Evolutionary conservation across 257 asterid genomes (phyloP).

Genomic region (Coffea canephora): DNA sequence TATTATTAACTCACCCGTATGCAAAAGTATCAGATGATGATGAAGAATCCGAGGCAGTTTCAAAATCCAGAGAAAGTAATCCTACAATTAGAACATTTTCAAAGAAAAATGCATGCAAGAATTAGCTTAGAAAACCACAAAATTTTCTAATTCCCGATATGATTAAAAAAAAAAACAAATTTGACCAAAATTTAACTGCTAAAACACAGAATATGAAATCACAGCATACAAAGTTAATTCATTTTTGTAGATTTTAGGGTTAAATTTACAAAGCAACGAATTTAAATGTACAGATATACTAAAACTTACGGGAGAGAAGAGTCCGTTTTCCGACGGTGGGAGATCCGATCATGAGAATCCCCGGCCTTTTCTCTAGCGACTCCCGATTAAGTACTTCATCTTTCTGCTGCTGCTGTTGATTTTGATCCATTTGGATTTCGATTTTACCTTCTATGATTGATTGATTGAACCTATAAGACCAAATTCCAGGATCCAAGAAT

Average conservation of each 20-base stretch:
- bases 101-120: background rate
- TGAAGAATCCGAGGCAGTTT: constrained; percentile 54
- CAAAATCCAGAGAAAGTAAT: constrained; percentile 60
- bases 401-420: constrained; percentile 2
- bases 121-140: background rate
- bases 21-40: constrained; percentile 52
- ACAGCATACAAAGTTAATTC: background rate
- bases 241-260: background rate
- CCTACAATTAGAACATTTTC: constrained; percentile 39
- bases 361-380: constrained; percentile 67
- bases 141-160: background rate
- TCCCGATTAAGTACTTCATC: constrained; percentile 36
- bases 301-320: constrained; percentile 66
- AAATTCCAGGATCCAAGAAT: background rate
- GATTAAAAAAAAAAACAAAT: background rate
- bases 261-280: background rate
- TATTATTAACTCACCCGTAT: constrained; percentile 53
- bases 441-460: background rate
- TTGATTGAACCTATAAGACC: background rate
- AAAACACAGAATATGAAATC: background rate
- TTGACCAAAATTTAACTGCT: background rate
- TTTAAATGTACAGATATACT: too few species aligned
- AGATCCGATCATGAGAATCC: constrained; percentile 67
- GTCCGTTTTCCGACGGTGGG: constrained; percentile 88
- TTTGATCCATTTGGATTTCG: constrained; percentile 14